Conservation (phyloP, 129 eudicot species). For the Artemisia tridentata region DNA sequence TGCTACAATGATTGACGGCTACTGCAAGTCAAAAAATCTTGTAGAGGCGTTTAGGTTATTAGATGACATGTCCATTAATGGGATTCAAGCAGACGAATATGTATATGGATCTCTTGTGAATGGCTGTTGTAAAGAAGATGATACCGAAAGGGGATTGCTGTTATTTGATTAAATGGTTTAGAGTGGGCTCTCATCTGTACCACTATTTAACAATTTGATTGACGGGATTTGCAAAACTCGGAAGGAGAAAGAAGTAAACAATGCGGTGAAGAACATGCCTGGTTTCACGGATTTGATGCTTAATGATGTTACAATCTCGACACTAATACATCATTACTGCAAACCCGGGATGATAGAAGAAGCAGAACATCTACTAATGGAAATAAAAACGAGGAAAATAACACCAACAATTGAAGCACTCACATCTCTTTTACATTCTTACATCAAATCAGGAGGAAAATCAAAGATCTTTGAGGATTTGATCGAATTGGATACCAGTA, state of each 20-base stretch:
- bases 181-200: constrained; percentile 25
- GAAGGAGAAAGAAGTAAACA: constrained; percentile 32
- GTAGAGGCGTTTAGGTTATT: constrained; percentile 39
- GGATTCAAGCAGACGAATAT: constrained; percentile 35
- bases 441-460: constrained; percentile 28
- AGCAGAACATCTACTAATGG: constrained; percentile 26
- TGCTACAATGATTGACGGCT: constrained; percentile 39
- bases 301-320: constrained; percentile 27
- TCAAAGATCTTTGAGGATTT: constrained; percentile 28
- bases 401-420: constrained; percentile 20
- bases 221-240: constrained; percentile 32
- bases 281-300: constrained; percentile 14
- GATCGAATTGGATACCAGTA: constrained; percentile 22
- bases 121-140: constrained; percentile 37
- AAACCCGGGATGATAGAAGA: constrained; percentile 30
- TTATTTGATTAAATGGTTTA: constrained; percentile 31
- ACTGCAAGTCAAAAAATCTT: constrained; percentile 33
- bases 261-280: constrained; percentile 19
- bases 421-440: constrained; percentile 38
- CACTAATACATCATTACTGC: constrained; percentile 28
- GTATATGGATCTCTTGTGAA: constrained; percentile 35
- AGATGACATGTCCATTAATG: constrained; percentile 35
- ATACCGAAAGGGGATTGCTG: constrained; percentile 33
- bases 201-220: constrained; percentile 29
- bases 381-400: constrained; percentile 28